These are phyloP conservation scores for Stygiomarasmius scandens DNA, from an alignment of 1,284 basidiomycete species.

Conservation along the genomic window DNA sequence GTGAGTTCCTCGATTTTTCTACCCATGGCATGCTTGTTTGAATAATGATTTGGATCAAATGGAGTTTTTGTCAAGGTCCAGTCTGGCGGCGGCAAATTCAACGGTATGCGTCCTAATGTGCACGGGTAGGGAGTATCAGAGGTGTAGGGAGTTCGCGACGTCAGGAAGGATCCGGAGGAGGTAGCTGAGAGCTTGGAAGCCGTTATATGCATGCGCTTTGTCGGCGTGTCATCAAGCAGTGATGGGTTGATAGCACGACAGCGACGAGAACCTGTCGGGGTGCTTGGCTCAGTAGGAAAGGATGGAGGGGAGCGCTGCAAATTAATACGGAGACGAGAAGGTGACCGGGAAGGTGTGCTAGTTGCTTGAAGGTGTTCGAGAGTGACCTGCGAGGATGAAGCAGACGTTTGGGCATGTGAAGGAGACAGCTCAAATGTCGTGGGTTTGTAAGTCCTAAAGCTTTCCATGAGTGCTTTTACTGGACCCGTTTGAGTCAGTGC, in stretches of 20 bases:
- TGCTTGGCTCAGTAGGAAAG: not conserved
- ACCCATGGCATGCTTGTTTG: not conserved
- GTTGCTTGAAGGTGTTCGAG: constrained; percentile 1
- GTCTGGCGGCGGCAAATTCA: constrained; percentile 13
- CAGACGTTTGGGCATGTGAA: not conserved
- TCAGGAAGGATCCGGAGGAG: constrained; percentile 26
- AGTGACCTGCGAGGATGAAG: not conserved
- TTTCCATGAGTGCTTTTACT: constrained; percentile 25
- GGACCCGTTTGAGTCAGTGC: constrained; percentile 25
- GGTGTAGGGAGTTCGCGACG: constrained; percentile 18
- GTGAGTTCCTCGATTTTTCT: constrained; percentile 4
- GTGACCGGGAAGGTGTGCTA: not conserved
- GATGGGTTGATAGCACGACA: not conserved
- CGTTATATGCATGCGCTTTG: constrained; percentile 24
- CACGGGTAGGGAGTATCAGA: constrained; percentile 17
- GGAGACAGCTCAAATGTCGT: constrained; percentile 14
- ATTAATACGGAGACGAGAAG: not conserved
- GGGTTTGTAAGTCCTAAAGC: constrained; percentile 16
- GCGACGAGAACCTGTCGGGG: not conserved
- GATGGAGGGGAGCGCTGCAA: not conserved
- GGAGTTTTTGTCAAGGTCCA: constrained; percentile 18
- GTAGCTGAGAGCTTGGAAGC: constrained; percentile 15
- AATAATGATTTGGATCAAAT: not conserved
- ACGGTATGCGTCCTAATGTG: constrained; percentile 13
- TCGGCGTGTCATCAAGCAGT: constrained; percentile 18